Evolutionary conservation across 2,329 filamentous ascomycete genomes (phyloP).

Genomic region (Penicillium sumatraense): DNA sequence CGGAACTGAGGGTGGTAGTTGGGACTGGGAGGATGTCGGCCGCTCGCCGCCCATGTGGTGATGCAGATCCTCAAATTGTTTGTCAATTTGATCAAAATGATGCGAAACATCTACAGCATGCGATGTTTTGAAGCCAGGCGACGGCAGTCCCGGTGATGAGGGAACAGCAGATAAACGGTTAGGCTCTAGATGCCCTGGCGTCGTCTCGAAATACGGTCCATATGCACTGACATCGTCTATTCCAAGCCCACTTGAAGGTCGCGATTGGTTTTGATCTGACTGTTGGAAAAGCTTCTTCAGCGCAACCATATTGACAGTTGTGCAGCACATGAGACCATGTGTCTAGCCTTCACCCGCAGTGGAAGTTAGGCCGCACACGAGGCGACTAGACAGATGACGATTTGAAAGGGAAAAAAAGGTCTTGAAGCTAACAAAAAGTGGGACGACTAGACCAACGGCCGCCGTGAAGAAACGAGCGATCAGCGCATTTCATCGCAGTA

Average conservation of each 20-base stretch:
- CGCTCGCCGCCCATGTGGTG: conserved; percentile 34
- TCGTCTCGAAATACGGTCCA: conserved; percentile 11
- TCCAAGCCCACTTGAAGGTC: conserved; percentile 18
- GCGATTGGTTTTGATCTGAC: conserved; percentile 26
- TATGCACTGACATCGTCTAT: conserved; percentile 6
- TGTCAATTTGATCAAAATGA: conserved; percentile 44
- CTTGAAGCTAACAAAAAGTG: conserved; percentile 14
- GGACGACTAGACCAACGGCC: conserved; percentile 19
- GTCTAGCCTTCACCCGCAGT: conserved; percentile 2
- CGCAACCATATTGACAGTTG: conserved; percentile 34
- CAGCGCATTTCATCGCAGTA: conserved; percentile 21
- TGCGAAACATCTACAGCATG: conserved; percentile 31
- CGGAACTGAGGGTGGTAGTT: conserved; percentile 28
- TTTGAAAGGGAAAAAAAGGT: conserved; percentile 3
- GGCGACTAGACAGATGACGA: conserved; percentile 2
- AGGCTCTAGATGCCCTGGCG: conserved; percentile 12
- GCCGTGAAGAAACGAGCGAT: conserved; percentile 14
- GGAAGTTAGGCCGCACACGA: conserved; percentile 2
- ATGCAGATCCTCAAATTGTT: conserved; percentile 45
- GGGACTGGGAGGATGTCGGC: conserved; percentile 32
- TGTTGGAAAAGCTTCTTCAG: conserved; percentile 40
- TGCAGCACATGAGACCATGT: conserved; percentile 6
- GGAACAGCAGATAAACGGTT: conserved; percentile 9
- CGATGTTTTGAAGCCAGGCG: conserved; percentile 20
- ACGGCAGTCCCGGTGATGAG: conserved; percentile 16